Evolutionary conservation across 2,329 filamentous ascomycete genomes (phyloP), one percentile per base, ranked within the genome.

Genomic region (Alternaria incomplexa): DNA sequence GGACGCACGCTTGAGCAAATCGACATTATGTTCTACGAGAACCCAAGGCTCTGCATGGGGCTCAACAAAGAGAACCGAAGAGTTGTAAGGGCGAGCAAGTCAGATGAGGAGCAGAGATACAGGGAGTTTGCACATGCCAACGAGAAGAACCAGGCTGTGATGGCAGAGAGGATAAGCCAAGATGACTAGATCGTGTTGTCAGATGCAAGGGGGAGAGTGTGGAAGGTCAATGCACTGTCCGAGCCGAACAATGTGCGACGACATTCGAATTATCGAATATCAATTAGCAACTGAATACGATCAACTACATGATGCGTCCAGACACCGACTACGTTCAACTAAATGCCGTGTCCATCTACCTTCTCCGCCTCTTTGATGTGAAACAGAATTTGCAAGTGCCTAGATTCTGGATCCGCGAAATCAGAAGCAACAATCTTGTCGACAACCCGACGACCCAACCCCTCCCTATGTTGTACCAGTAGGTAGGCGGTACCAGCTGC

Each of bases 11-110:
- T 75, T 3, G 73, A 75, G 61, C 63, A 74, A 57, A 74, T 76
- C 36, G 73, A 76, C 40, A 44, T 65, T 11, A 73, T 77, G 71
- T 78, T 79, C 65, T 73, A 68, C 26, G 72, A 79, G 44, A 66
- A 73, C 26, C 75, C 76, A 9, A 68, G 76, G 17, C 36, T 73
- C 0, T 69, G 71, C 13, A 78, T 79, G 76, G 77, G 77, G 1
- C 54, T 79, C 50, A 73, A 77, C 46, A 65, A 68, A 58, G 72
- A 75, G 30, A 70, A 73, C 12, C 61, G 65, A n/a, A 57, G 30
- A 5, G 73, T 75, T 3, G 58, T 73, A 3, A 56, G 67, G 11
- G 59, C 47, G 40, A 70, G 58, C 20, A 67, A 64, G 54, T 64
- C 50, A 10, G 72, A 74, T 56, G 72, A 73, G 47, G 72, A 74